Base-by-base conservation (phyloP, 2,329 filamentous ascomycete genomes). In the Penicillium sp. region DNA sequence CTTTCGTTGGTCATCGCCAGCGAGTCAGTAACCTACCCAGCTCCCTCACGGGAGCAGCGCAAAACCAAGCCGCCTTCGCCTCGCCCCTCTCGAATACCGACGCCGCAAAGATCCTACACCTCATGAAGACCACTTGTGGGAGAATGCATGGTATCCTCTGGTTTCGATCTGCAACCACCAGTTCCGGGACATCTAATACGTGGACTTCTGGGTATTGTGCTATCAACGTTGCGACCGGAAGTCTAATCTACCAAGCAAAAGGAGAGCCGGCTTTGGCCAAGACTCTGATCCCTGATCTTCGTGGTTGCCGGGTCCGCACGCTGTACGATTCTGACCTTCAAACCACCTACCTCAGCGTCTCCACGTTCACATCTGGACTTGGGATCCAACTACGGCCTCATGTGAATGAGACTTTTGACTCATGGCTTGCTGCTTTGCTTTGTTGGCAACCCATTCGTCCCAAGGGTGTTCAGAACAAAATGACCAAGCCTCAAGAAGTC, bases 61-160 rank as follows among this genome's bases (percentile, higher is more conserved):
- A 58, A 20, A 60, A 56, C 32, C 62, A 57, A 43, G 54, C 55
- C 14, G 49, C 63, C 6, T 63, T 66, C 34, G 54, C 69, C 7
- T 67, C 69, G 0, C 65, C 66, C 10, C 52, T 73, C 20, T 65
- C 70, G 2, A 71, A 69, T 52, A 65, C 69, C 24, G 74, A 76
- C 58, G 67, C 72, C 7, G 66, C 69, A 23, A 75, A 73, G 51
- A 74, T 76, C 27, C 56, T 76, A 38, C 69, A 75, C 50, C 60
- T 76, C 40, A 76, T 76, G 74, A 76, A 75, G 52, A 75, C 73
- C 18, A 75, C 74, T 2, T 75, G 73, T 58, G 74, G 74, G 40
- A 65, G 74, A 46, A 76, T 76, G 74, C 73, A 76, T 57, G 74
- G 74, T 22, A 75, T 76, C 40, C 67, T 76, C n/a, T 76, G 71